Conservation (phyloP, 257 asterid species). For the Cinchona pubescens region DNA sequence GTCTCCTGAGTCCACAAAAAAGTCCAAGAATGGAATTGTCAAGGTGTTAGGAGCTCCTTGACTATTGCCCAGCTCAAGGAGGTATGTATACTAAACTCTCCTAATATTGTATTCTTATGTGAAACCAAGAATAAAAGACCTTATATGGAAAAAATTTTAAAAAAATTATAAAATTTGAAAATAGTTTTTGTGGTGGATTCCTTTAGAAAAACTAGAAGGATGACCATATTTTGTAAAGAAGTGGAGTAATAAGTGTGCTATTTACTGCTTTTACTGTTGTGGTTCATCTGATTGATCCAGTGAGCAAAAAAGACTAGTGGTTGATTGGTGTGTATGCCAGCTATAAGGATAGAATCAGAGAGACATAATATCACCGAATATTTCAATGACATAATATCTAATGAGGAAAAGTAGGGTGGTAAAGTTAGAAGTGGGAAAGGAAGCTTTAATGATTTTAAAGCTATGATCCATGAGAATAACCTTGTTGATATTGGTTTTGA, state of each 20-base stretch:
- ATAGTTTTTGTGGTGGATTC: neutral
- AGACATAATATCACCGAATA: neutral
- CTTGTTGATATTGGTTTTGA: neutral
- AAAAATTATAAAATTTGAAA: neutral
- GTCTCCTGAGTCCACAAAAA: neutral
- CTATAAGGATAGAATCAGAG: neutral
- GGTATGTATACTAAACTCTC: neutral
- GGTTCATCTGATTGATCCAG: neutral
- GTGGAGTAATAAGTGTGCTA: neutral
- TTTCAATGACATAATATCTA: neutral
- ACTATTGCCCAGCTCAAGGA: neutral
- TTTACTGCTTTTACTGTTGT: neutral
- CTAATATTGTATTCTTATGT: neutral
- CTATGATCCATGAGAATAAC: fast-evolving
- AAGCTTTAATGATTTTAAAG: neutral
- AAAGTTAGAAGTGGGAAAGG: neutral
- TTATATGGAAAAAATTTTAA: neutral
- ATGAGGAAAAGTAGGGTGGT: no score
- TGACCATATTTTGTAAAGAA: neutral
- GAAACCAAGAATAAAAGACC: neutral
- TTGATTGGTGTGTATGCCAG: neutral
- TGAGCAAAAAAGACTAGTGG: fast-evolving
- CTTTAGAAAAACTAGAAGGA: neutral
- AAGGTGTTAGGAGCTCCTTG: neutral
- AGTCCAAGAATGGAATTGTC: neutral